Evolutionary conservation across 176 grass and related monocot genomes (phyloP), one percentile per base, ranked within the genome.

Genomic region (Dendrocalamus sinicus): DNA sequence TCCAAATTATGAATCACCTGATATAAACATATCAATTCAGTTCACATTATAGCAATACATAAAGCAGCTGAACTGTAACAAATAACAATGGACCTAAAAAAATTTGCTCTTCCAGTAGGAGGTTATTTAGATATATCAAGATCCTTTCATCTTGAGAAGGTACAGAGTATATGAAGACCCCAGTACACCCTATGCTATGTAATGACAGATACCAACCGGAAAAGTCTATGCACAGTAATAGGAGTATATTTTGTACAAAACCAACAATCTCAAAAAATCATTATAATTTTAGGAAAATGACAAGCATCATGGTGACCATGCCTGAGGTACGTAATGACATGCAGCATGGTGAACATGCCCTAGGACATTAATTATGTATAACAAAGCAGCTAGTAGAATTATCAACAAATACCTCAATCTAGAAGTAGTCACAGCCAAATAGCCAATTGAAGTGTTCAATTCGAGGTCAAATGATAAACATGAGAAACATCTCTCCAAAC

Each of bases 401-500:
- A 16, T n/a, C 28, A 45, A 28, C 22, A 14, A 73, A 50, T 12
- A 51, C 12, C 44, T 28, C 12, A 72, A 72, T 46, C 10, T 23
- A 71, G n/a, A 46, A 48, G 44, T 23, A 72, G 43, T 16, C n/a
- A 2, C 44, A 51, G 14, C 8, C 52, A 30, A 52, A 2, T 22
- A 51, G 14, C 8, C 52, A 19, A 52, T 74, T 30, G 24, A 48
- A 15, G 24, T 51, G 12, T 64, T 35, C 28, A 35, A 32, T 20
- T 75, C 5, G 47, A 75, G 28, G 8, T 54, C 72, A 53, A 54
- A 35, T 54, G n/a, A 75, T 35, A 67, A 67, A 67, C 63, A 67
- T 17, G 13, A 13, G 11, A 20, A 54, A 75, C 2, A 54, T 53
- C 14, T 30, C 14, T 73, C 32, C 46, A 73, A 73, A 73, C 71